Percentiles rank a stretch among this genome's conserved stretches.
Conservation (phyloP, 306 rosid species). For the Glycine soja region DNA sequence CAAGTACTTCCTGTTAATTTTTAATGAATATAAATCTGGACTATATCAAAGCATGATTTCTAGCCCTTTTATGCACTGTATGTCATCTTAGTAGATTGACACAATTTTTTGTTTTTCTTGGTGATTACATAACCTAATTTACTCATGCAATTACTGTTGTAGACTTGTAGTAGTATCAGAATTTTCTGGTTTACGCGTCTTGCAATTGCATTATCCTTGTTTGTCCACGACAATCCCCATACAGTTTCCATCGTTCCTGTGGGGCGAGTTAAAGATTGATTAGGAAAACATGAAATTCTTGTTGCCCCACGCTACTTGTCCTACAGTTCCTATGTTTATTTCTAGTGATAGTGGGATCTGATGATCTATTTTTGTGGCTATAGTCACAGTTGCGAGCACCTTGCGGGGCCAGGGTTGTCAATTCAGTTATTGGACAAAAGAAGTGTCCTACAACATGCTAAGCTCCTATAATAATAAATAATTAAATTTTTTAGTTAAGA, state of each 20-base stretch:
- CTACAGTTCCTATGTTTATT: neutral
- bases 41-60: conserved; percentile 13
- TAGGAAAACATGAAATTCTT: neutral
- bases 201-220: neutral
- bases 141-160: conserved; percentile 32
- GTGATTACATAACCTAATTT: neutral
- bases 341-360: conserved; percentile 7
- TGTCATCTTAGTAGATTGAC: conserved; percentile 2
- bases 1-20: conserved; percentile 35
- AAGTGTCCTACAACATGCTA: conserved; percentile 19
- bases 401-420: conserved; percentile 17
- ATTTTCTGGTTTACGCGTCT: neutral
- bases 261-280: neutral
- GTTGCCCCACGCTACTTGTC: neutral
- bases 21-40: conserved; percentile 34
- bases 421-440: neutral
- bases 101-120: neutral
- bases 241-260: conserved; percentile 8
- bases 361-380: neutral
- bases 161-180: neutral
- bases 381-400: conserved; percentile 27
- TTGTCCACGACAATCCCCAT: neutral
- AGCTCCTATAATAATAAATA: neutral
- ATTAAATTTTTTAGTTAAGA: neutral
- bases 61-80: neutral